A percentile compares a stretch with the other conserved stretches of the same genome.
Conservation (phyloP, 441 rosid genomes). For the Brassica hybrid region DNA sequence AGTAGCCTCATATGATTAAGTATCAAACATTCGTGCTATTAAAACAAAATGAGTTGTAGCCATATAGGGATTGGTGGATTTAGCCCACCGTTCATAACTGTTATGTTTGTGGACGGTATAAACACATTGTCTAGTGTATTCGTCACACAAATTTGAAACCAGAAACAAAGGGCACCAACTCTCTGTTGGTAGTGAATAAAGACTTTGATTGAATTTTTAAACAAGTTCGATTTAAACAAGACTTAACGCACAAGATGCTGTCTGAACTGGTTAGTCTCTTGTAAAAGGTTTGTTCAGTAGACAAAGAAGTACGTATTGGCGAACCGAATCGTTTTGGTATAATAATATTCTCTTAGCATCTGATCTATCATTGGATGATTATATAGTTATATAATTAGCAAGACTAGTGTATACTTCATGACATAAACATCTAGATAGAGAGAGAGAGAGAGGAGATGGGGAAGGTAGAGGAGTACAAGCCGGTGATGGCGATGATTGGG, state of each 20-base stretch:
- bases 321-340: background rate
- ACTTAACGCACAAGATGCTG: background rate
- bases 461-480: slow-evolving; percentile 49
- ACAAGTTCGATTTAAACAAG: slow-evolving; percentile 1
- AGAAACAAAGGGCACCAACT: background rate
- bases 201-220: background rate
- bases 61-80: background rate
- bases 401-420: slow-evolving; percentile 5
- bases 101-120: background rate
- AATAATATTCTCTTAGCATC: slow-evolving; percentile 1
- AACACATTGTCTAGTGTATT: background rate
- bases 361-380: background rate
- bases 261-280: background rate
- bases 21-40: background rate
- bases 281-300: background rate
- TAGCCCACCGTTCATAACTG: background rate
- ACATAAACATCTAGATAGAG: background rate
- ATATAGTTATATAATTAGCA: slow-evolving; percentile 2
- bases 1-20: slow-evolving; percentile 7
- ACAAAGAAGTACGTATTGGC: background rate
- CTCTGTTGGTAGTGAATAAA: background rate
- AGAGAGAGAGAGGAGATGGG: slow-evolving; percentile 40
- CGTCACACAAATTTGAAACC: background rate
- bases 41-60: background rate
- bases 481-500: slow-evolving; percentile 50